Evolutionary conservation across 257 asterid species (phyloP).

Genomic region (Primulina huaijiensis): DNA sequence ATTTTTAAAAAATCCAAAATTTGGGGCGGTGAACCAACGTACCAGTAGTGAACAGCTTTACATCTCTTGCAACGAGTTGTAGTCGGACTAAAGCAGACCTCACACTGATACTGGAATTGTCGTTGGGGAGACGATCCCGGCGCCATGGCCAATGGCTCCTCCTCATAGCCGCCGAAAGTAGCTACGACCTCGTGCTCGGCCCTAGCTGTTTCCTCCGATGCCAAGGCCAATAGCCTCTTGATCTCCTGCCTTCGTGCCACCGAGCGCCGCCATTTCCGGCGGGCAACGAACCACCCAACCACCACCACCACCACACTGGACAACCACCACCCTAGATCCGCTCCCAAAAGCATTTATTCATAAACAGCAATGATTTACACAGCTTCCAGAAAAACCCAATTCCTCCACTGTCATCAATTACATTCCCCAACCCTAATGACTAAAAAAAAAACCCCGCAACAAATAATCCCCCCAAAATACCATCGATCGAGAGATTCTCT

Average conservation of each 20-base stretch:
- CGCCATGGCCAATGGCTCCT: constrained; percentile 13
- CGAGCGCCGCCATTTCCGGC: constrained; percentile 61
- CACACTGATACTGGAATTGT: constrained; percentile 56
- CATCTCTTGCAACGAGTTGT: constrained; percentile 71
- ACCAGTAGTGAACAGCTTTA: constrained; percentile 83
- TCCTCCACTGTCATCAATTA: constrained; percentile 34
- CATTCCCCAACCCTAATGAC: constrained; percentile 11
- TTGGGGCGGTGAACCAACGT: constrained; percentile 23
- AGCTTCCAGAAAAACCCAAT: constrained; percentile 46
- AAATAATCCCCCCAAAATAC: neutral
- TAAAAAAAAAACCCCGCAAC: neutral
- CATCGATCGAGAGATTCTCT: neutral
- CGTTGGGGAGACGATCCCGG: constrained; percentile 23
- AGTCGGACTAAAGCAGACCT: constrained; percentile 60
- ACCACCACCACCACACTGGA: constrained; percentile 42
- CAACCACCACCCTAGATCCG: constrained; percentile 59
- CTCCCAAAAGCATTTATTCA: constrained; percentile 65
- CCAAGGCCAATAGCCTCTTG: constrained; percentile 55
- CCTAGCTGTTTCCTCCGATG: constrained; percentile 67
- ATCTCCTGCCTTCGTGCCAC: constrained; percentile 65
- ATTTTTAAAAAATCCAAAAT: neutral
- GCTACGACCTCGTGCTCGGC: constrained; percentile 52
- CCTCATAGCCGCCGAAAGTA: constrained; percentile 25
- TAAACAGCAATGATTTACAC: constrained; percentile 26
- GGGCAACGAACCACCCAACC: constrained; percentile 44